Conservation (phyloP, 176 grass and related monocot genomes). For the Phoenix dactylifera region DNA sequence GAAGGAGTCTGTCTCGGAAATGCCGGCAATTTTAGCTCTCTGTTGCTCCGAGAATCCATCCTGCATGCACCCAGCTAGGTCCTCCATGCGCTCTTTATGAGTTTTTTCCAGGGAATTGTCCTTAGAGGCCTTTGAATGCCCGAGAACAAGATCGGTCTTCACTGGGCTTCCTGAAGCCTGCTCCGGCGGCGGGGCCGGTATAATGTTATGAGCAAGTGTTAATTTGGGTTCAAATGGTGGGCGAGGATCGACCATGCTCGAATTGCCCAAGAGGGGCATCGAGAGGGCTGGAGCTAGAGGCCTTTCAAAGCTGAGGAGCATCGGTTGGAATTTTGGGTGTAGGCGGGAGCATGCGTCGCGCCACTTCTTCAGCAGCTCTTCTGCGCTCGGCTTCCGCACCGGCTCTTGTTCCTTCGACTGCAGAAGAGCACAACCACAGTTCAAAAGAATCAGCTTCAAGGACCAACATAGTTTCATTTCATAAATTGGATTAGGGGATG, state of each 20-base stretch:
- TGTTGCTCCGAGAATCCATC: neutral
- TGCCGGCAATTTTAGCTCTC: constrained; percentile 1
- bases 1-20: constrained; percentile 48
- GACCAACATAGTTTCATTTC: too few species aligned
- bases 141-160: constrained; percentile 81
- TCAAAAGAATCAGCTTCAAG: neutral
- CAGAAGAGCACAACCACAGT: neutral
- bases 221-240: constrained; percentile 24
- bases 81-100: constrained; percentile 12
- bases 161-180: constrained; percentile 51
- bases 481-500: neutral
- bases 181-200: constrained; percentile 21
- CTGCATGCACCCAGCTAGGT: neutral
- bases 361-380: constrained; percentile 10
- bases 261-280: constrained; percentile 2
- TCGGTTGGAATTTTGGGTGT: neutral
- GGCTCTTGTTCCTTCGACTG: neutral
- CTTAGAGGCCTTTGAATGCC: constrained; percentile 13
- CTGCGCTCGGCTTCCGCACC: neutral
- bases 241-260: constrained; percentile 14
- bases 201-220: constrained; percentile 27
- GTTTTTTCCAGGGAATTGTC: constrained; percentile 33
- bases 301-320: neutral
- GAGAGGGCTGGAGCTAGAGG: constrained; percentile 20
- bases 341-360: neutral